Conservation (phyloP, 495 filamentous ascomycete species). For the Hapsidospora chrysogenum region DNA sequence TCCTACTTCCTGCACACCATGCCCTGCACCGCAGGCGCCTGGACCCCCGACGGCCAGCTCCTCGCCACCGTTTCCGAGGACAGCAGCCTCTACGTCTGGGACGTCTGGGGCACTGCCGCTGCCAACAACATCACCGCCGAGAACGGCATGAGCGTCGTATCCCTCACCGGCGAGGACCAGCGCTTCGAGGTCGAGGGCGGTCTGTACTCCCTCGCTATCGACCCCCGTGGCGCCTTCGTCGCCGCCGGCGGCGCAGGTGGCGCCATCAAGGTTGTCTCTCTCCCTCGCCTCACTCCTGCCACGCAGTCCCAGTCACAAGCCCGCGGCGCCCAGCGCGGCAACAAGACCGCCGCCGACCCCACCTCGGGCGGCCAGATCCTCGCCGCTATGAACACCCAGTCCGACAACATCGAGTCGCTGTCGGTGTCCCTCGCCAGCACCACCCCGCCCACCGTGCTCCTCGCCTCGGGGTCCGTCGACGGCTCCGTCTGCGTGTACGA, state of each 20-base stretch:
- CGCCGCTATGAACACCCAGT: conserved; percentile 45
- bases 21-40: conserved; percentile 76
- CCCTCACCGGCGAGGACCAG: conserved; percentile 67
- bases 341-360: conserved; percentile 8
- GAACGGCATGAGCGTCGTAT: conserved; percentile 59
- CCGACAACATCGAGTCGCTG: conserved; percentile 60
- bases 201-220: conserved; percentile 67
- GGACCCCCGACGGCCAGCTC: conserved; percentile 75
- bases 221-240: conserved; percentile 58
- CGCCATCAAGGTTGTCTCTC: conserved; percentile 61
- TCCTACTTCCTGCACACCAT: conserved; percentile 80
- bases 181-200: conserved; percentile 86
- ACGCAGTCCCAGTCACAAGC: conserved; percentile 11
- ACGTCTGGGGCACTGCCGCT: conserved; percentile 72
- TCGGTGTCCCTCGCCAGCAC: conserved; percentile 49
- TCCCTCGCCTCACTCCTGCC: conserved; percentile 54
- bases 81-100: conserved; percentile 77
- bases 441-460: conserved; percentile 46
- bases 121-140: conserved; percentile 54
- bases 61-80: conserved; percentile 87
- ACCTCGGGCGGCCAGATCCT: conserved; percentile 38
- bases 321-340: conserved; percentile 15
- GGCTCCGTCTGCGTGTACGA: conserved; percentile 83
- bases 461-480: conserved; percentile 83
- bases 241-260: conserved; percentile 82